These are phyloP conservation scores for Jamesozyma spencerorum DNA, from an alignment of 805 yeast genomes.

Conservation along the genomic window DNA sequence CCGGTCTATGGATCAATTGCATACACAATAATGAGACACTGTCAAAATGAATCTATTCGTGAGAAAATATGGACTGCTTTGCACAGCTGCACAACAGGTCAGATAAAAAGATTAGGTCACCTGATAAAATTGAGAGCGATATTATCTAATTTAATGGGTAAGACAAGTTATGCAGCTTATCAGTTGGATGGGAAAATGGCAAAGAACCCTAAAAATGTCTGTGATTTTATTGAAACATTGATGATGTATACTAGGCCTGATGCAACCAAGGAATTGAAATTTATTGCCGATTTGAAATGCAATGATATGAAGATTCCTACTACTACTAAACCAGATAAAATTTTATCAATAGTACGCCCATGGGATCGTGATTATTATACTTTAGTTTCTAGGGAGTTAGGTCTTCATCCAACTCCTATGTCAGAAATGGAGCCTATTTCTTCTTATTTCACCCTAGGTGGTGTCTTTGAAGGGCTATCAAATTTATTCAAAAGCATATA, in stretches of 20 bases:
- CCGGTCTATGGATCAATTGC: conserved; percentile 60
- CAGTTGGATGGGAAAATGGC: conserved; percentile 90
- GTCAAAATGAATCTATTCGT: conserved; percentile 49
- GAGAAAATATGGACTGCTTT: conserved; percentile 64
- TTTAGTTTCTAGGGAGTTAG: neutral
- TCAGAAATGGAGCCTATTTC: conserved; percentile 19
- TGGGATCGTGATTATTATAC: conserved; percentile 82
- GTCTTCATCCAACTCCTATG: neutral
- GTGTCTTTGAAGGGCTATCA: conserved; percentile 76
- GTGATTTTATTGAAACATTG: conserved; percentile 54
- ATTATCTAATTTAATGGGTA: conserved; percentile 66
- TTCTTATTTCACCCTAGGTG: conserved; percentile 73
- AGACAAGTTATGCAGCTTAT: conserved; percentile 62
- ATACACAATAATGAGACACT: conserved; percentile 50
- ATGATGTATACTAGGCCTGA: conserved; percentile 42
- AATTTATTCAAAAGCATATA: conserved; percentile 60
- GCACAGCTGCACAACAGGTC: conserved; percentile 56
- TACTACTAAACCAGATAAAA: conserved; percentile 25
- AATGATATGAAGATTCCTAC: conserved; percentile 14
- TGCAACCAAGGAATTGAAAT: conserved; percentile 50
- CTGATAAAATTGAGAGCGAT: conserved; percentile 58
- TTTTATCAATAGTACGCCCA: conserved; percentile 50
- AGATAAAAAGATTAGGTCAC: conserved; percentile 48
- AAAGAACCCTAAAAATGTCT: conserved; percentile 64
- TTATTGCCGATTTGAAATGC: conserved; percentile 35